Evolutionary conservation across 306 rosid genomes (phyloP), one percentile per base, ranked within the genome.

Genomic region (Crataegus laevigata): DNA sequence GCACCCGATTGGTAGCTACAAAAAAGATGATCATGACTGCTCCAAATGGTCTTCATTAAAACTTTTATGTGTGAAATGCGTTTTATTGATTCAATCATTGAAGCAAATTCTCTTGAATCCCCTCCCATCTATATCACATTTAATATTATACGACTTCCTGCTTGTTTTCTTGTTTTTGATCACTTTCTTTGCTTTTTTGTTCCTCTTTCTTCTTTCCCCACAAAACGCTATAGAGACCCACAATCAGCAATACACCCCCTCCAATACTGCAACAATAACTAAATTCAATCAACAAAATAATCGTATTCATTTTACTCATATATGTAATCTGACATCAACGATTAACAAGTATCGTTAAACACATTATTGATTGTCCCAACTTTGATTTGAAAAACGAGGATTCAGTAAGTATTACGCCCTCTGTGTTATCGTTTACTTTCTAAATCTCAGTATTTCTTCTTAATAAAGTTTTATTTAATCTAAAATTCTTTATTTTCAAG

Each of bases 181-280:
- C 80, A 55, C 2, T 42, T 42, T 60, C 71, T 68, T 78, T 71
- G 6, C 8, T 42, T 60, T 83, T 72, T 13, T 22, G 66, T 25
- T 77, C 82, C 52, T 91, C 97, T 50, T 72, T 91, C 59, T 80
- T 89, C 86, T 94, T 94, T 30, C 93, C 98, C 97, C 97, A 94
- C 75, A 94, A 76, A 7, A 91, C 96, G 14, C 86, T 80, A 30
- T 94, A 94, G 13, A 94, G 94, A 40, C 97, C 98, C 71, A 73
- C 63, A 71, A 90, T 93, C 77, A 94, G 80, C 78, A 94, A 69
- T 71, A 89, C 21, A 21, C 88, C 85, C 60, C 98, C 98, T 74
- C 93, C 97, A 77, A 89, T 29, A 74, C 98, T 94, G 89, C 74
- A 81, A 78, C 47, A 52, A 10, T 42, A 19, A 25, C 3, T 17